phyloP scores from a whole-genome alignment of 345 rosid species.

The Alliaria petiolata region DNA sequence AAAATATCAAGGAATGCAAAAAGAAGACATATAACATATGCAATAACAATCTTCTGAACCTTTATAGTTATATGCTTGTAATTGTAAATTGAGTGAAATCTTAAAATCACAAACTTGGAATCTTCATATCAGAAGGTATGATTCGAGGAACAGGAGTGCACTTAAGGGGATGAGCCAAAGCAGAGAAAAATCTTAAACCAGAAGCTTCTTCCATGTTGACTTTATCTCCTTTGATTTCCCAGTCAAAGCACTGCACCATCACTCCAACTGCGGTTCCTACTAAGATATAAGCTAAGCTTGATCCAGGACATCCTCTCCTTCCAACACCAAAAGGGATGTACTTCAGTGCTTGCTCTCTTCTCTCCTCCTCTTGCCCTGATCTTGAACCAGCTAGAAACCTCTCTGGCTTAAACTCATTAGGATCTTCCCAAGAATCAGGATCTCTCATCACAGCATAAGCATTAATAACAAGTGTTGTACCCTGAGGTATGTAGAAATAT shows the following conservation, averaged over 20 bases:
- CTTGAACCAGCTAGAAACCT: neutral
- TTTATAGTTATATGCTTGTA: neutral
- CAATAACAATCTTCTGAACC: neutral
- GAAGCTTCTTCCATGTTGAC: neutral
- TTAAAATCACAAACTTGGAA: neutral
- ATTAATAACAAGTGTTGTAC: neutral
- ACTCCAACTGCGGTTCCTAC: neutral
- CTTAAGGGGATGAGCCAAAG: neutral
- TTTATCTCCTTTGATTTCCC: neutral
- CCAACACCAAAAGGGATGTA: neutral
- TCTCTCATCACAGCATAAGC: constrained; percentile 5
- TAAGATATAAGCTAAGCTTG: neutral
- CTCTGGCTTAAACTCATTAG: neutral
- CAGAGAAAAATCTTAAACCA: neutral
- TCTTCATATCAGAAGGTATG: neutral
- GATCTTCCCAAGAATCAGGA: constrained; percentile 1
- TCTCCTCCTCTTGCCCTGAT: neutral
- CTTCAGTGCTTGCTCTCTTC: neutral
- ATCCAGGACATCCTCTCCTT: constrained; percentile 13
- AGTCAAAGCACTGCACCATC: constrained; percentile 5
- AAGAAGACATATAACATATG: neutral
- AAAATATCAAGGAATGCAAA: neutral
- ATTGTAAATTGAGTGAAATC: neutral
- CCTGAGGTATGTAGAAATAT: neutral
- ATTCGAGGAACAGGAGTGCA: neutral